phyloP scores from a whole-genome alignment of 2,329 filamentous ascomycete species.

The Stachybotrys chlorohalonatus region DNA sequence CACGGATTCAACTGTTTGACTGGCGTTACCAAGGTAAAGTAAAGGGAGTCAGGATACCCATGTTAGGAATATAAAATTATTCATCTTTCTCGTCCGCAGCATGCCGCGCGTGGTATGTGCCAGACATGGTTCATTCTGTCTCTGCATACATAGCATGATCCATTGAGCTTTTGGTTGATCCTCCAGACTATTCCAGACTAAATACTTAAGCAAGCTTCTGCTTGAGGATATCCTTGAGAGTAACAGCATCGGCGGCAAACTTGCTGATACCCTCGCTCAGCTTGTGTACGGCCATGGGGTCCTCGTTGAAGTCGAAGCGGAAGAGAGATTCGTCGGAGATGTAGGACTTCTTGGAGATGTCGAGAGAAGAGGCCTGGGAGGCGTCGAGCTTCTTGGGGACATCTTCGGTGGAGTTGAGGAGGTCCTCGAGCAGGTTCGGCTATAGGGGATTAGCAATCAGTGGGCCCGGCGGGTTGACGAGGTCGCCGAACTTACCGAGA shows the following conservation, averaged over 20 bases:
- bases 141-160: neutral
- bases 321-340: slow-evolving; percentile 81
- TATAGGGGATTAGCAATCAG: slow-evolving; percentile 23
- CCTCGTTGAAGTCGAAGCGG: slow-evolving; percentile 99
- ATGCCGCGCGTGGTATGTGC: neutral
- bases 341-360: slow-evolving; percentile 85
- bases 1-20: neutral
- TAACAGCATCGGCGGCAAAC: slow-evolving; percentile 92
- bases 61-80: neutral
- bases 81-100: neutral
- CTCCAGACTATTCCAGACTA: slow-evolving; percentile 17
- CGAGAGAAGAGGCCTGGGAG: slow-evolving; percentile 50
- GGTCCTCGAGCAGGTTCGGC: slow-evolving; percentile 89
- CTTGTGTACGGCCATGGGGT: slow-evolving; percentile 99
- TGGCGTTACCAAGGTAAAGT: neutral
- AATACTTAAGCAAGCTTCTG: slow-evolving; percentile 56
- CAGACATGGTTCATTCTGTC: neutral
- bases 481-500: slow-evolving; percentile 57
- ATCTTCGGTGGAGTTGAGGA: slow-evolving; percentile 70
- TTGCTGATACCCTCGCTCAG: slow-evolving; percentile 98
- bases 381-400: slow-evolving; percentile 93
- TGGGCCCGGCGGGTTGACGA: neutral
- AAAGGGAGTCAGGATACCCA: neutral
- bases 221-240: slow-evolving; percentile 86
- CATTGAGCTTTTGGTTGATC: slow-evolving; percentile 1